Base-by-base conservation (phyloP, 805 yeast species). In the Zygosaccharomyces bisporus region DNA sequence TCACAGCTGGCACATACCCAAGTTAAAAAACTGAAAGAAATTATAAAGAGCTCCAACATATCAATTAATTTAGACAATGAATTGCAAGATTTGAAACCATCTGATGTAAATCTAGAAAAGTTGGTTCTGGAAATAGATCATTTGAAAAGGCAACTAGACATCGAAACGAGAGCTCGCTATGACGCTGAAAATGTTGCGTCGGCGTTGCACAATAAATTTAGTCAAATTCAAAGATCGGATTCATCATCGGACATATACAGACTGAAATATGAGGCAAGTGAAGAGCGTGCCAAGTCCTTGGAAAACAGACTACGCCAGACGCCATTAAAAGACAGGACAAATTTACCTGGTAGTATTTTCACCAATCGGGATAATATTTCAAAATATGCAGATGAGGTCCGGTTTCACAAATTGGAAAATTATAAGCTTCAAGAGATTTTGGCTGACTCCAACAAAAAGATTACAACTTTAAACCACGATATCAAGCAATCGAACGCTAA, bases 341-440 rank as follows among this genome's bases (percentile, higher is more conserved):
- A 62, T 40, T 27, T 51, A n/a, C 45, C 52, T 6, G 59, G 60
- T 4, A 60, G 59, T 29, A 51, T 62, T 3, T 58, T 61, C 44
- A 56, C 49, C 7, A 56, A 56, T 40, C 53, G 62, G 25, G 61
- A 55, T 20, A 56, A 56, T 32, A 43, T 57, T 21, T 48, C 62
- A n/a, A 59, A 59, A 39, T 54, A 55, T 45, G 68, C 62, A 23
- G 67, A 62, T 34, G 67, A 63, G 39, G 40, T 63, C 4, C 53
- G 58, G 18, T 55, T 50, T 39, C 58, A 61, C 37, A 52, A 53
- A 38, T 39, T 59, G 12, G 66, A 64, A 35, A 66, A 64, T 47
- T 71, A 67, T 33, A 81, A 77, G 39, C 65, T 78, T 41, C 73
- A 74, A 9, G 70, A 69, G 36, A 70, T 73, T 4, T 70, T 78